Base-by-base conservation (phyloP, 192 early-diverging fungal genomes). In the Podochytrium sp. region DNA sequence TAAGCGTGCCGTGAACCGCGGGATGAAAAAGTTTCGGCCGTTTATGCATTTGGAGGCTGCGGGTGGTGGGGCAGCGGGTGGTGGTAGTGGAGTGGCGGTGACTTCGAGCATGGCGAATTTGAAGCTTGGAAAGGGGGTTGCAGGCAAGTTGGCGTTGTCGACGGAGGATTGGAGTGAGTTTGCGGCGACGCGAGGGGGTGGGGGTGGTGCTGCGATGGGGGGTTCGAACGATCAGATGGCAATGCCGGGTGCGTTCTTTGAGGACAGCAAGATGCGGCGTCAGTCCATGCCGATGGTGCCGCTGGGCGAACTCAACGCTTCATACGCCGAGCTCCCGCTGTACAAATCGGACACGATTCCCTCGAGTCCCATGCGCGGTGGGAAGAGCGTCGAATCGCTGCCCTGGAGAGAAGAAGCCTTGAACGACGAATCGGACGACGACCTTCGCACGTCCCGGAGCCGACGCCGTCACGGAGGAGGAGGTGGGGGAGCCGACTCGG, bases 1-100 rank as follows among this genome's bases (percentile, higher is more conserved):
- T 32, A 71, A 71, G 40, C 30, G 69, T 1, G 69, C 69, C 25
- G 69, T 71, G 30, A 71, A 71, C 41, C 69, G 69, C 25, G 69
- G 69, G 3, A 71, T 71, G 69, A 71, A 71, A 43, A 71, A 71
- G 57, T 71, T 71, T 60, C 32, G 69, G 30, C 69, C 69, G 3
- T 71, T 71, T 40, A 71, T 71, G 53, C 49, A 71, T 14, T 34
- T 43, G 5, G 53, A n/a, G 12, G 40, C 23, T 23, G 32, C 6
- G 18, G 51, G 7, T 38, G 67, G 67, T 37, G 60, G n/a, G 6
- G 37, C 32, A 10, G 39, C n/a, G 10, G 59, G 39, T 61, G 52
- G 7, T 55, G 52, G 12, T 20, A 35, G 59, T 6, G 39, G 34
- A 27, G 33, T 34, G 16, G 59, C 29, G 7, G 12, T 14, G 47